Percentiles rank a stretch among this genome's conserved stretches.
phyloP scores from a whole-genome alignment of 768 basidiomycete genomes.

The Lentinula guzmanii region DNA sequence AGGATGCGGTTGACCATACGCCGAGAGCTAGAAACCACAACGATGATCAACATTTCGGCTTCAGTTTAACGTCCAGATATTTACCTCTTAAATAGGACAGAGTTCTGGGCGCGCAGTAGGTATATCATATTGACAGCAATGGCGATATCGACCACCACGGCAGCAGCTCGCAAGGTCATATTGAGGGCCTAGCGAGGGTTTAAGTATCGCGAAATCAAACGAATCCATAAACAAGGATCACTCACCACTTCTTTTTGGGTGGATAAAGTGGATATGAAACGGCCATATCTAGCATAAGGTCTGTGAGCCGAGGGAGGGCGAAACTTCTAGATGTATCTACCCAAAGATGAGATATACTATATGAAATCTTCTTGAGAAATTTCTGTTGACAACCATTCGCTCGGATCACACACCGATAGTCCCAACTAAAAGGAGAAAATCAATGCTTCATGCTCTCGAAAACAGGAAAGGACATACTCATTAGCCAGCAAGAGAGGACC shows the following conservation, averaged over 20 bases:
- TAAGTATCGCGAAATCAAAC: background rate
- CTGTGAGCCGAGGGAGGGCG: background rate
- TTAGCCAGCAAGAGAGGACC: background rate
- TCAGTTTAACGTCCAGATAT: background rate
- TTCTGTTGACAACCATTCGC: background rate
- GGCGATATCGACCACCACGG: background rate
- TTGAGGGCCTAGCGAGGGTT: background rate
- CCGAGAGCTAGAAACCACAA: background rate
- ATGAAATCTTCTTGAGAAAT: background rate
- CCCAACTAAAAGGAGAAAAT: background rate
- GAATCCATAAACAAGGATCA: background rate
- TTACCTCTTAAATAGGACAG: background rate
- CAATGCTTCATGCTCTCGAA: background rate
- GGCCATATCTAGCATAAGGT: background rate
- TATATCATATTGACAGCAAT: background rate
- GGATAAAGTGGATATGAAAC: background rate
- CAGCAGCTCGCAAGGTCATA: background rate
- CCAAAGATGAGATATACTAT: background rate
- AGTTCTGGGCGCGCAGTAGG: background rate
- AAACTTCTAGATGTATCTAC: background rate
- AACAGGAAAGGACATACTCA: background rate
- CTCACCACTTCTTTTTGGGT: background rate
- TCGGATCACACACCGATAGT: background rate
- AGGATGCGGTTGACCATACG: background rate
- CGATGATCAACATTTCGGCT: background rate